Percentiles rank a stretch among this genome's conserved stretches.
These are phyloP conservation scores for Oidiodendron maius DNA, from an alignment of 495 filamentous ascomycete genomes.

Conservation along the genomic window DNA sequence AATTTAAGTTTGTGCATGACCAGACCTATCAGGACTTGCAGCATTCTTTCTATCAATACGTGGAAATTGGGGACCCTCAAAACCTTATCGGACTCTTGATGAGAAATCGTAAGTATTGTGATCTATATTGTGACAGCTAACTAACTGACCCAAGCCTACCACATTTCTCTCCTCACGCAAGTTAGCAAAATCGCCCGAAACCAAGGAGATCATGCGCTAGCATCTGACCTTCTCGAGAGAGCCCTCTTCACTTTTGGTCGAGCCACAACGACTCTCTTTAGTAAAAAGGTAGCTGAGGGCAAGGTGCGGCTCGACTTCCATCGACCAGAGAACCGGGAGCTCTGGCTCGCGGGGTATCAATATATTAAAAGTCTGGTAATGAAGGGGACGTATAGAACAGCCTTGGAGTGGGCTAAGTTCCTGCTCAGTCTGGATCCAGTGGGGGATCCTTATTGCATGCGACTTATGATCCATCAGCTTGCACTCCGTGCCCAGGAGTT, in stretches of 20 bases:
- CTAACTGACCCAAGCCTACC: slow-evolving; percentile 52
- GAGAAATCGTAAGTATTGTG: slow-evolving; percentile 30
- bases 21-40: slow-evolving; percentile 72
- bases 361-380: slow-evolving; percentile 77
- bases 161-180: slow-evolving; percentile 88
- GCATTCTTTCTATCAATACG: slow-evolving; percentile 66
- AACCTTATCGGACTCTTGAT: slow-evolving; percentile 39
- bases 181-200: slow-evolving; percentile 89
- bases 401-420: slow-evolving; percentile 88
- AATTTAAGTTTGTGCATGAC: slow-evolving; percentile 75
- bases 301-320: slow-evolving; percentile 73
- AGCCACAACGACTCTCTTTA: slow-evolving; percentile 73
- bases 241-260: slow-evolving; percentile 91
- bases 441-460: slow-evolving; percentile 76
- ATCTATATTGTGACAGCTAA: not conserved
- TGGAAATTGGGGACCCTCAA: slow-evolving; percentile 77
- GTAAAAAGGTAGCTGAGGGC: slow-evolving; percentile 66
- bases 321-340: slow-evolving; percentile 79
- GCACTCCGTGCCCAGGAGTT: slow-evolving; percentile 75
- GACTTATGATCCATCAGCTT: slow-evolving; percentile 72
- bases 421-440: slow-evolving; percentile 67
- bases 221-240: slow-evolving; percentile 84
- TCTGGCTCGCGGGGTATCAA: slow-evolving; percentile 85
- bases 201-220: slow-evolving; percentile 75
- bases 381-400: slow-evolving; percentile 91